These are phyloP conservation scores for Vachellia pachyceras DNA, from an alignment of 306 rosid genomes.

Conservation along the genomic window DNA sequence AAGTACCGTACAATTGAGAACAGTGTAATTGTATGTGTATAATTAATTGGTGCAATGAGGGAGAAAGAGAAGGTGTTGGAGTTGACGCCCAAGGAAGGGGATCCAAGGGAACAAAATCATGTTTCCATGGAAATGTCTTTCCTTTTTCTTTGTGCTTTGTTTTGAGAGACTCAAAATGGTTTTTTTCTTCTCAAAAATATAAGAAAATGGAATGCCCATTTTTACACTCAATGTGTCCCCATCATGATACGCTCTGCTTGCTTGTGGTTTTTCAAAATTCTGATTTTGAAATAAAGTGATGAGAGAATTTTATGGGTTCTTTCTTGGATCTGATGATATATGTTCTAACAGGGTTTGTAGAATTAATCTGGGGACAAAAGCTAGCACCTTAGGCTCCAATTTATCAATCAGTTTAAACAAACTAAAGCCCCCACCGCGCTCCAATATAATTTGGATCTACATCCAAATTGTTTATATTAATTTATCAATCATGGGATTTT, in stretches of 20 bases:
- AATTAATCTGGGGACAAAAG: neutral
- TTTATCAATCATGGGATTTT: too few species aligned
- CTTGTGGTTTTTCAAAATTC: neutral
- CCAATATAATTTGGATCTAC: neutral
- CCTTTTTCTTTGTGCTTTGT: slow-evolving; percentile 10
- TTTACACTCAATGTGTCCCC: slow-evolving; percentile 14
- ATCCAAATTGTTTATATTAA: too few species aligned
- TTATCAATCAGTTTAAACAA: neutral
- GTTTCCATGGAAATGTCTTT: slow-evolving; percentile 31
- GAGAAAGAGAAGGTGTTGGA: neutral
- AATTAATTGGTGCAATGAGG: neutral
- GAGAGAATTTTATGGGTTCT: neutral
- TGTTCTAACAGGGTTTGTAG: neutral
- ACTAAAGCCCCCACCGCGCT: neutral
- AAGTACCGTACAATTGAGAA: neutral
- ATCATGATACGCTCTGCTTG: slow-evolving; percentile 9
- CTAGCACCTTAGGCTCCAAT: neutral
- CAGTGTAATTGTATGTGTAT: neutral
- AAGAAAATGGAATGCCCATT: slow-evolving; percentile 20
- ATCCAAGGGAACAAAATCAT: slow-evolving; percentile 68
- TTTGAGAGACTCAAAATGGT: slow-evolving; percentile 10
- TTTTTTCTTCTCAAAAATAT: neutral
- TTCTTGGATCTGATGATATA: neutral
- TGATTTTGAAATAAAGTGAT: neutral
- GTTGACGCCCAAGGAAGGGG: slow-evolving; percentile 22